phyloP scores from a whole-genome alignment of 108 stramenopile genomes.

The Tribonema minus region DNA sequence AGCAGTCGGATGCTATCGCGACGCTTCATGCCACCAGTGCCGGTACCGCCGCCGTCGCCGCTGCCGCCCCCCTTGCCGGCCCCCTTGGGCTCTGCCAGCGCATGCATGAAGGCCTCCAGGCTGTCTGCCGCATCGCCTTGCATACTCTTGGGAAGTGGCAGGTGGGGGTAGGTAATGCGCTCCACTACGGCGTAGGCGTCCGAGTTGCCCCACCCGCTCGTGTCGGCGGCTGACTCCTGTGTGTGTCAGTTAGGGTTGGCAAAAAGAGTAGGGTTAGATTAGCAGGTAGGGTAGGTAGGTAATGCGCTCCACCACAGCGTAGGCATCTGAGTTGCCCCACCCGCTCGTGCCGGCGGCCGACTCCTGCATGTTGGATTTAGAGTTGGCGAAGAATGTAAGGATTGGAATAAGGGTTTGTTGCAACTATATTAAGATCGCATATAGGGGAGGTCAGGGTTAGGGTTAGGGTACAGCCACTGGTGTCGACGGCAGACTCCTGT shows the following conservation, averaged over 20 bases:
- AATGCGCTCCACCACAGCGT: not conserved
- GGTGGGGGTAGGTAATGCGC: not conserved
- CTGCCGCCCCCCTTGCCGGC: not conserved
- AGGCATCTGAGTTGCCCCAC: not conserved
- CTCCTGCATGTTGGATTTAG: too few species aligned
- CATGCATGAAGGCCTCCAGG: not conserved
- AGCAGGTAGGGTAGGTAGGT: not conserved
- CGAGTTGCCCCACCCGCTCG: not conserved
- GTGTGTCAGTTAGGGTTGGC: too few species aligned
- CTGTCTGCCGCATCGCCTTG: not conserved
- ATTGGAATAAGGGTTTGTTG: too few species aligned
- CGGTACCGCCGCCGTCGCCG: not conserved
- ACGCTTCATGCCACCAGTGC: not conserved
- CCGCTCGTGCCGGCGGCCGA: not conserved
- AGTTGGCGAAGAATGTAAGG: too few species aligned
- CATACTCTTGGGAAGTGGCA: not conserved
- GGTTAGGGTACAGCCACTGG: too few species aligned
- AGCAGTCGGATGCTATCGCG: not conserved
- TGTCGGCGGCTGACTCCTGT: too few species aligned
- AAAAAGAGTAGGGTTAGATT: too few species aligned
- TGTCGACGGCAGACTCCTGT: too few species aligned
- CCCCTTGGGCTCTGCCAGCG: not conserved
- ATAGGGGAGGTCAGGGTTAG: too few species aligned
- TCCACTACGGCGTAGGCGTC: not conserved
- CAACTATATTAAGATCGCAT: too few species aligned